Evolutionary conservation across 768 basidiomycete genomes (phyloP).

Genomic region (Suillus decipiens): DNA sequence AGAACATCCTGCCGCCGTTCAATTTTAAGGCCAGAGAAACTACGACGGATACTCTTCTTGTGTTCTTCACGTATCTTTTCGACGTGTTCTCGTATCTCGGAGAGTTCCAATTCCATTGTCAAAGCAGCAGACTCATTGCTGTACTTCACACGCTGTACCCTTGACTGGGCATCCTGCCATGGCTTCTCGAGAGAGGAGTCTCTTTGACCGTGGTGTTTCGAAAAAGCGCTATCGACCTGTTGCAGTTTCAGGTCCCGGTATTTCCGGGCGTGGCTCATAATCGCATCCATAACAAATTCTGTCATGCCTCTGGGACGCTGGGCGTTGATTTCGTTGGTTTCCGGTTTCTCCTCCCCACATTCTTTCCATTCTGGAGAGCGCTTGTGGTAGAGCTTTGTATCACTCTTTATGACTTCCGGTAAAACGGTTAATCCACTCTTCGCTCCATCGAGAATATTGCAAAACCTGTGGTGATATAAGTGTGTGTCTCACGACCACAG

Average conservation of each 20-base stretch:
- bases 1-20: slow-evolving; percentile 50
- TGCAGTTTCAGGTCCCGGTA: slow-evolving; percentile 12
- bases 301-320: slow-evolving; percentile 14
- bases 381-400: slow-evolving; percentile 28
- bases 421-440: slow-evolving; percentile 59
- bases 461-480: slow-evolving; percentile 39
- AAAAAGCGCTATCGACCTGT: slow-evolving; percentile 6
- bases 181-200: slow-evolving; percentile 34
- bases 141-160: slow-evolving; percentile 19
- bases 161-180: slow-evolving; percentile 35
- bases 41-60: slow-evolving; percentile 22
- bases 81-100: slow-evolving; percentile 43
- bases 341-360: slow-evolving; percentile 2
- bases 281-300: slow-evolving; percentile 34
- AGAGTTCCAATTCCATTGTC: slow-evolving; percentile 36
- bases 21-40: slow-evolving; percentile 44
- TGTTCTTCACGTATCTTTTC: slow-evolving; percentile 30
- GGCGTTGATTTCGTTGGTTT: slow-evolving; percentile 13
- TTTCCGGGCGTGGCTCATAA: slow-evolving; percentile 15
- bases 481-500: too few relatives aligned
- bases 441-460: slow-evolving; percentile 56
- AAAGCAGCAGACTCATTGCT: slow-evolving; percentile 17
- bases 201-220: neutral
- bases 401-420: slow-evolving; percentile 30
- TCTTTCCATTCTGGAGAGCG: slow-evolving; percentile 32